Base-by-base conservation (phyloP, 2,329 filamentous ascomycete species). In the Diaporthe sp. region DNA sequence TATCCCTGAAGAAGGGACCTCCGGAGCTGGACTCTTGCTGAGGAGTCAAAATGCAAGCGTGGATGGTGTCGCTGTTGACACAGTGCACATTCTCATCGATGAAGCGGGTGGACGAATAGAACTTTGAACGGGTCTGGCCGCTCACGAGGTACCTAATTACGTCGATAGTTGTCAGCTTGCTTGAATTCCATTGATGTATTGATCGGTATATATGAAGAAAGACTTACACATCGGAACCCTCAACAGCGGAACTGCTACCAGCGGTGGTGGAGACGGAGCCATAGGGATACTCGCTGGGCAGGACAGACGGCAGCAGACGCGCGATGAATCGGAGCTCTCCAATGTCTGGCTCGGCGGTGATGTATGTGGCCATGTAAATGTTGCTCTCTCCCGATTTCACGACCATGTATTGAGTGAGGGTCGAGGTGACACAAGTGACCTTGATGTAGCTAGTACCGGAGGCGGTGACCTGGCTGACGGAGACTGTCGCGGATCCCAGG, bases 21-120 rank as follows among this genome's bases (percentile, higher is more conserved):
- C 90, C 90, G 2, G 89, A 88, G 3, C 88, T 88, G 42, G 84
- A 85, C 77, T 92, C 90, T 12, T 47, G 58, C n/a, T 68, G 54
- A 28, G 72, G 72, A 30, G 67, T 57, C 47, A 74, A 5, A 42
- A 69, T 71, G 67, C 91, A 91, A 8, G 84, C 83, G 60, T 82
- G 78, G 74, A 10, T 75, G 78, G 17, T 77, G 77, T 12, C 77
- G 22, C 76, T 79, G 33, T 81, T 83, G 79, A 85, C 76, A 77
- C 90, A 91, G 78, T 92, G 89, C 33, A 89, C 85, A 25, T 85
- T 81, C 76, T 92, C 88, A 73, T 92, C 90, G 74, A 92, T 91
- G 79, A 91, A 91, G 30, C 89, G 86, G 74, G 91, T 84, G 38
- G 87, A 89, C 0, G 88, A 90, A 80, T 90, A 92, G 83, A 92